Percentiles rank a stretch among this genome's conserved stretches.
These are phyloP conservation scores for Venturia aucupariae DNA, from an alignment of 2,329 filamentous ascomycete genomes.

Conservation along the genomic window DNA sequence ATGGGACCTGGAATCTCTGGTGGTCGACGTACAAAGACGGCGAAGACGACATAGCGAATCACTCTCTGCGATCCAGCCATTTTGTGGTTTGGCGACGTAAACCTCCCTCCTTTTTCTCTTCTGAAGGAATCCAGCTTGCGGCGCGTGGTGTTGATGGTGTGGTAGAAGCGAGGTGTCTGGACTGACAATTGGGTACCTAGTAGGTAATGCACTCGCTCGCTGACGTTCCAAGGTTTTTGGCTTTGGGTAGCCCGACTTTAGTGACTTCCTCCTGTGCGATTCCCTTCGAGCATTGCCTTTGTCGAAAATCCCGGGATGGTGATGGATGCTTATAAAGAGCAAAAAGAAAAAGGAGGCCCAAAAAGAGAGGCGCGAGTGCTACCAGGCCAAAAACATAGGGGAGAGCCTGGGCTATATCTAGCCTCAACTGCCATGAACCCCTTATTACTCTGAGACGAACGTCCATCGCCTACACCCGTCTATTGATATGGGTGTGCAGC, in stretches of 20 bases:
- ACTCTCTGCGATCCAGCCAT: constrained; percentile 66
- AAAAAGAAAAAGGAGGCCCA: neutral
- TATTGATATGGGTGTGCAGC: neutral
- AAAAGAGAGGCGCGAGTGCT: neutral
- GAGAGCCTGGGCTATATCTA: neutral
- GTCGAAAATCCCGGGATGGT: neutral
- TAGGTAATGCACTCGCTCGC: neutral
- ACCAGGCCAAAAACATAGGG: neutral
- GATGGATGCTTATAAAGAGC: neutral
- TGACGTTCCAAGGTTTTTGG: neutral
- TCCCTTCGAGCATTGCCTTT: neutral
- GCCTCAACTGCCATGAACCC: neutral
- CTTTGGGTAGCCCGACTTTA: neutral
- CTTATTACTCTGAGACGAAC: neutral
- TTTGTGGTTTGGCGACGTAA: constrained; percentile 61
- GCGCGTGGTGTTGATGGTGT: neutral
- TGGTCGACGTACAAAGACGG: constrained; percentile 61
- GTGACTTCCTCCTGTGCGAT: neutral
- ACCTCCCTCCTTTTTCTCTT: constrained; percentile 9
- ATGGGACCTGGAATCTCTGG: neutral
- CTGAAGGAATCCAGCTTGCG: constrained; percentile 9
- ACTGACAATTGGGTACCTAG: neutral
- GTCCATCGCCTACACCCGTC: neutral
- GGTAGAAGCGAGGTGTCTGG: constrained; percentile 1
- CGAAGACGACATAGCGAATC: constrained; percentile 63